These are phyloP conservation scores for Combretum micranthum DNA, from an alignment of 345 rosid species.

Conservation along the genomic window DNA sequence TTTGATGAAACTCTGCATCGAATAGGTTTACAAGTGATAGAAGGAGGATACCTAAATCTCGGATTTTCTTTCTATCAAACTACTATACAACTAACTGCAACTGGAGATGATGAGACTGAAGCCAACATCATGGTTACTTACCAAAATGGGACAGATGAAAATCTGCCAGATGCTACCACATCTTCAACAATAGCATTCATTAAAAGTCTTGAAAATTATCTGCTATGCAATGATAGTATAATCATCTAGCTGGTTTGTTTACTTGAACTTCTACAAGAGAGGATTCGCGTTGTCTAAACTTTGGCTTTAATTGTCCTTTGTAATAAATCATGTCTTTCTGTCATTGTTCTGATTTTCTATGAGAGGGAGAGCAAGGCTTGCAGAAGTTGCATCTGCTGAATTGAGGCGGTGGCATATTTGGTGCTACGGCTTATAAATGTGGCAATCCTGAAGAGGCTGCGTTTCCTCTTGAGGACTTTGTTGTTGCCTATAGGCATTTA, in stretches of 20 bases:
- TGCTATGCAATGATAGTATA: neutral
- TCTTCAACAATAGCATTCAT: slow-evolving; percentile 10
- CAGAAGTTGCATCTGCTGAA: too few relatives aligned
- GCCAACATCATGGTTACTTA: slow-evolving; percentile 20
- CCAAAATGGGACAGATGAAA: slow-evolving; percentile 14
- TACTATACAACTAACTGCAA: slow-evolving; percentile 20
- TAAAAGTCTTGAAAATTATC: slow-evolving; percentile 16
- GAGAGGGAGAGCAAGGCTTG: too few relatives aligned
- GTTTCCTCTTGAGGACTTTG: too few relatives aligned
- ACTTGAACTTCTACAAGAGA: too few relatives aligned
- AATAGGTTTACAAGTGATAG: slow-evolving; percentile 22
- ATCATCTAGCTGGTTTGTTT: neutral
- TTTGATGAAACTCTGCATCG: slow-evolving; percentile 19
- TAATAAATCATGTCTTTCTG: too few relatives aligned
- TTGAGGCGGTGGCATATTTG: too few relatives aligned
- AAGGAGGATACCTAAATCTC: slow-evolving; percentile 29
- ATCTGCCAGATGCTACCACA: slow-evolving; percentile 13
- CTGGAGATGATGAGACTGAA: slow-evolving; percentile 14
- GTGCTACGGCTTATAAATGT: too few relatives aligned
- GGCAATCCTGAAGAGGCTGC: too few relatives aligned
- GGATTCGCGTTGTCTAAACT: too few relatives aligned
- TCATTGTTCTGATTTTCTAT: too few relatives aligned
- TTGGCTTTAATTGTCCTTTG: too few relatives aligned
- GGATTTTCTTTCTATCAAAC: slow-evolving; percentile 26
- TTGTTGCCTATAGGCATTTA: too few relatives aligned